phyloP scores from a whole-genome alignment of 805 yeast genomes.

The Starmerella ratchasimensis region DNA sequence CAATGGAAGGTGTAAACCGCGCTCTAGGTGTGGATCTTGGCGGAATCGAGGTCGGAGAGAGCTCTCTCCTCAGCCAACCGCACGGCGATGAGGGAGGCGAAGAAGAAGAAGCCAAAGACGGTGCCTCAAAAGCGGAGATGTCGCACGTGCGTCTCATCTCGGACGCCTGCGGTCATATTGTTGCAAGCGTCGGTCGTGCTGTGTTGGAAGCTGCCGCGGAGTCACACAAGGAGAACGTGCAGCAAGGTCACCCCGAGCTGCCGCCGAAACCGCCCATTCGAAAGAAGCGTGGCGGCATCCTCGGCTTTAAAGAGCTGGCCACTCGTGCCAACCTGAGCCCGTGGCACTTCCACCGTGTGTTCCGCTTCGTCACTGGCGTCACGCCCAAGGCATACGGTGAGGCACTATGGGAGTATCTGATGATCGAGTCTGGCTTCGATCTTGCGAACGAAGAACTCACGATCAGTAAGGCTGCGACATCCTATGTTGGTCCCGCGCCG shows the following conservation, averaged over 20 bases:
- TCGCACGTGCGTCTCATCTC: constrained; percentile 51
- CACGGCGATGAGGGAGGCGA: constrained; percentile 1
- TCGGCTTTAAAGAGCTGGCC: constrained; percentile 70
- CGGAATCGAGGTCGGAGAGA: constrained; percentile 17
- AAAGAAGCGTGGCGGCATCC: constrained; percentile 28
- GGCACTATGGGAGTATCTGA: constrained; percentile 39
- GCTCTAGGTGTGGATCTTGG: constrained; percentile 19
- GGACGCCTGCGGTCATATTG: constrained; percentile 72
- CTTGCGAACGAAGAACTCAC: constrained; percentile 18
- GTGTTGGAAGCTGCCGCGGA: constrained; percentile 25
- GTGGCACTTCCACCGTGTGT: constrained; percentile 89
- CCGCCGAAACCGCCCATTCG: constrained; percentile 22
- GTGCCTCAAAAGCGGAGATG: constrained; percentile 17
- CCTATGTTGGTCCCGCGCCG: neutral
- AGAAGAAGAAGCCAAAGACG: constrained; percentile 5
- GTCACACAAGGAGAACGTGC: constrained; percentile 17
- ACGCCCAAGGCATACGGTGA: constrained; percentile 87
- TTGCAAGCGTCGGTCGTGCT: constrained; percentile 55
- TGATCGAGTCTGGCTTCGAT: constrained; percentile 20
- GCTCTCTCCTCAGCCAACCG: constrained; percentile 13
- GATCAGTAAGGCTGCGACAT: constrained; percentile 4
- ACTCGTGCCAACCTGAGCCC: constrained; percentile 70
- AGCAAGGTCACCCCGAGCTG: constrained; percentile 3
- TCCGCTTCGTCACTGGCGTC: constrained; percentile 70
- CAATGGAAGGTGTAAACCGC: constrained; percentile 19